Evolutionary conservation across 257 asterid genomes (phyloP).

Genomic region (Penstemon davidsonii): DNA sequence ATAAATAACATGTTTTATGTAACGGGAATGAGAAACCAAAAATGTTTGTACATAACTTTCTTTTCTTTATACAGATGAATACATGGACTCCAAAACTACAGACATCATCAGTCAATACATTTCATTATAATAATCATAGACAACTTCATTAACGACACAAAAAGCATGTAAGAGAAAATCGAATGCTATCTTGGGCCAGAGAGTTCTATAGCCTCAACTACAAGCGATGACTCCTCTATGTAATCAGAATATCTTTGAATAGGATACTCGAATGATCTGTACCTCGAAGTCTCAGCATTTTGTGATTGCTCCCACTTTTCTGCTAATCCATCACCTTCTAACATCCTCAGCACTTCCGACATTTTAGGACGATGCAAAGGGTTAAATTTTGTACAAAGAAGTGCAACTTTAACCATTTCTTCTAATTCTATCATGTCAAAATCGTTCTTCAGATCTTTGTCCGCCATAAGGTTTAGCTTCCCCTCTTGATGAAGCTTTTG

Average conservation of each 20-base stretch:
- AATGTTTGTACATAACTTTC: slow-evolving; percentile 35
- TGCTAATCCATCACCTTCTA: slow-evolving; percentile 87
- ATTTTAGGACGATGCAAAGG: slow-evolving; percentile 86
- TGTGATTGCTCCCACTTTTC: slow-evolving; percentile 95
- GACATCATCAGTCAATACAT: slow-evolving; percentile 35
- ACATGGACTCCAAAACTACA: slow-evolving; percentile 45
- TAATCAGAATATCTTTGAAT: slow-evolving; percentile 75
- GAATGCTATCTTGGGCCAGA: slow-evolving; percentile 87
- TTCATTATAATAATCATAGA: slow-evolving; percentile 2
- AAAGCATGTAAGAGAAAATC: not conserved
- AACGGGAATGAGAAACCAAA: too few relatives aligned
- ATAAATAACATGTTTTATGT: too few relatives aligned
- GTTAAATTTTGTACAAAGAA: slow-evolving; percentile 75
- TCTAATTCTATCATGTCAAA: slow-evolving; percentile 64
- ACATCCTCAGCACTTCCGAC: slow-evolving; percentile 92
- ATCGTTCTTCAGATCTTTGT: slow-evolving; percentile 59
- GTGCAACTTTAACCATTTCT: slow-evolving; percentile 88
- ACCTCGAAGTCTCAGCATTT: slow-evolving; percentile 52
- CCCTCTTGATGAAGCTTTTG: slow-evolving; percentile 81
- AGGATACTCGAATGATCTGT: slow-evolving; percentile 46
- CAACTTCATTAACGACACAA: not conserved
- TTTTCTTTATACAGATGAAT: slow-evolving; percentile 49
- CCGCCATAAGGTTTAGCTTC: slow-evolving; percentile 68
- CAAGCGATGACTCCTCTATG: slow-evolving; percentile 77
- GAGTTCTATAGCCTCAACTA: slow-evolving; percentile 88